Percentiles rank a stretch among this genome's conserved stretches.
Evolutionary conservation across 306 rosid genomes (phyloP).

Genomic region (Prosopis cineraria): DNA sequence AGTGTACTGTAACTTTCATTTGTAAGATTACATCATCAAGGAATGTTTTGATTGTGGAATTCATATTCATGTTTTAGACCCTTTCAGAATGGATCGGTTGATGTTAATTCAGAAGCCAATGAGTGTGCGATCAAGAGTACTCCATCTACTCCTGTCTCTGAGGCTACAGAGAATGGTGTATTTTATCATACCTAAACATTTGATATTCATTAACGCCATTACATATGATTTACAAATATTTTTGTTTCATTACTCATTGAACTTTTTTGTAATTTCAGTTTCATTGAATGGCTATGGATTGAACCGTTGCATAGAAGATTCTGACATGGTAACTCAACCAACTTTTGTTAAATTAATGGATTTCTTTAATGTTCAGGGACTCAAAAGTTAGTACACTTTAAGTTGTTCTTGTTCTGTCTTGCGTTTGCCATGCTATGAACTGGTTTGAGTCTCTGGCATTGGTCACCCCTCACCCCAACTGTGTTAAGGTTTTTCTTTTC

Average conservation of each 20-base stretch:
- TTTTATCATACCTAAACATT: slow-evolving; percentile 33
- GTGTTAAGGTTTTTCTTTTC: neutral
- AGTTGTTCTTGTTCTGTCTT: neutral
- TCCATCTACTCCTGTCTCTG: slow-evolving; percentile 53
- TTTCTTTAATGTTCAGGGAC: neutral
- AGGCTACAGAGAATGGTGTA: slow-evolving; percentile 47
- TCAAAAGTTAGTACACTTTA: neutral
- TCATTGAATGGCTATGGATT: slow-evolving; percentile 37
- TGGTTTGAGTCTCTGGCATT: neutral
- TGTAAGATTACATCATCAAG: slow-evolving; percentile 8
- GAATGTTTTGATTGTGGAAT: neutral
- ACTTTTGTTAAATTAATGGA: neutral
- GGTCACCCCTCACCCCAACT: neutral
- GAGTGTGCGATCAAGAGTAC: slow-evolving; percentile 40
- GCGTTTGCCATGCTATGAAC: neutral
- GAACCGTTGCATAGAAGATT: slow-evolving; percentile 34
- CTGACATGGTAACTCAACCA: slow-evolving; percentile 48
- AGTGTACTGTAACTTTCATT: slow-evolving; percentile 44
- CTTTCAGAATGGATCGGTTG: slow-evolving; percentile 50
- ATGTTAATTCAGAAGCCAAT: slow-evolving; percentile 50
- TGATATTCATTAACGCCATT: slow-evolving; percentile 4
- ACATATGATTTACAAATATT: slow-evolving; percentile 5
- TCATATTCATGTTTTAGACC: slow-evolving; percentile 2
- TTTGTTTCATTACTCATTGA: slow-evolving; percentile 18
- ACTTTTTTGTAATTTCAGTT: slow-evolving; percentile 47